Percentiles rank a stretch among this genome's conserved stretches.
Evolutionary conservation across 768 basidiomycete genomes (phyloP).

Genomic region (Calocybe gangraenosa): DNA sequence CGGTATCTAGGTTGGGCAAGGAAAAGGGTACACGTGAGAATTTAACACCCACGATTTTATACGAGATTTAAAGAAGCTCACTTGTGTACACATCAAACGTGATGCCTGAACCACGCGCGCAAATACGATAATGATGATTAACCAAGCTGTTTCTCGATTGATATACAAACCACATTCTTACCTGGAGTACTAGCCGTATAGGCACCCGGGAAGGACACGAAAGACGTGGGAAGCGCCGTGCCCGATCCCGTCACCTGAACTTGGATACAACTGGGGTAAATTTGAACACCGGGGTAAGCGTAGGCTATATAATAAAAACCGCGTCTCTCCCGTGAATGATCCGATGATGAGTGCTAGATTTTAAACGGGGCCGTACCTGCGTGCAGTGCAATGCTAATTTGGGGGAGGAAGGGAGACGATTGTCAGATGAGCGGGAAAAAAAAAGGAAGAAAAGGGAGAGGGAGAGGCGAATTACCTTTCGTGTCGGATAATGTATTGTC

Average conservation of each 20-base stretch:
- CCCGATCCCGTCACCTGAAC: conserved; percentile 43
- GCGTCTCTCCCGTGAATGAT: too few relatives aligned
- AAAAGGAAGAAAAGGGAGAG: not conserved
- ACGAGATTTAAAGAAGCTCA: conserved; percentile 15
- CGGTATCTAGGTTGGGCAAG: conserved; percentile 19
- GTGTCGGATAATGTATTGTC: conserved; percentile 47
- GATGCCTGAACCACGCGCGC: conserved; percentile 18
- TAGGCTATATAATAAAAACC: conserved; percentile 31
- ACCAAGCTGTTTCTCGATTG: not conserved
- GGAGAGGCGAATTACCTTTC: conserved; percentile 28
- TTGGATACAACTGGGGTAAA: conserved; percentile 45
- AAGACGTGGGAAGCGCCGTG: conserved; percentile 35
- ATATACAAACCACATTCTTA: not conserved
- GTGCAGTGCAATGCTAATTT: conserved; percentile 37
- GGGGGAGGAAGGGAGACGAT: too few relatives aligned
- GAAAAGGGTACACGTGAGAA: not conserved
- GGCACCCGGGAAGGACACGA: conserved; percentile 48
- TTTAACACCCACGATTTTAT: too few relatives aligned
- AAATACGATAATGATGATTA: too few relatives aligned
- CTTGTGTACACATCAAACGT: conserved; percentile 32
- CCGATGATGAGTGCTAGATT: not conserved
- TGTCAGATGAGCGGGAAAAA: too few relatives aligned
- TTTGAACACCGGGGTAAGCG: conserved; percentile 37
- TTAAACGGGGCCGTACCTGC: conserved; percentile 17
- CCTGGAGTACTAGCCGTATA: conserved; percentile 33